These are phyloP conservation scores for Rosa rugosa DNA, from an alignment of 306 rosid species.

Conservation along the genomic window DNA sequence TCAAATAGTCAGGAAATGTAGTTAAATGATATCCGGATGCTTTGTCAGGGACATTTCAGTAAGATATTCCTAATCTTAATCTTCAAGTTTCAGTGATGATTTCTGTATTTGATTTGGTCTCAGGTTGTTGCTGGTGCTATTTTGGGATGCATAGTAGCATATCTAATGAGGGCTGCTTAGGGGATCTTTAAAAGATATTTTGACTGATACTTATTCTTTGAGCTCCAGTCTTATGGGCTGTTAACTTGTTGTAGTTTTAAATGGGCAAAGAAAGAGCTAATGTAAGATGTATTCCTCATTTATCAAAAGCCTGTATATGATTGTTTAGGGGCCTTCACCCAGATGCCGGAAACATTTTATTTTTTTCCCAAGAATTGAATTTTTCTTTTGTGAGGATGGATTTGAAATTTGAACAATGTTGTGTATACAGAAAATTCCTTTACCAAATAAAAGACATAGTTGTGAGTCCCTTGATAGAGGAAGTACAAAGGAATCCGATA, in stretches of 20 bases:
- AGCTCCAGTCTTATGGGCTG: conserved; percentile 11
- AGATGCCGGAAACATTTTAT: not conserved
- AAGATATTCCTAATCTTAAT: not conserved
- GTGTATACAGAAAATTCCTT: not conserved
- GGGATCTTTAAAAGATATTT: conserved; percentile 15
- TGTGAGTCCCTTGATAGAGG: not conserved
- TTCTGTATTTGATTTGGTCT: conserved; percentile 6
- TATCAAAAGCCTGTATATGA: conserved; percentile 25
- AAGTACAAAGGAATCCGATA: not conserved
- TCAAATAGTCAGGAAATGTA: not conserved
- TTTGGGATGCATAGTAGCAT: conserved; percentile 72
- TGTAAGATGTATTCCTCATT: conserved; percentile 10
- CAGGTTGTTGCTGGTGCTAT: conserved; percentile 87
- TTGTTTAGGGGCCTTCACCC: conserved; percentile 9
- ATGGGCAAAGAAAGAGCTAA: conserved; percentile 8
- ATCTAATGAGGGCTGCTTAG: conserved; percentile 36
- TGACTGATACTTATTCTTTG: conserved; percentile 19
- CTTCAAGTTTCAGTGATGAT: not conserved
- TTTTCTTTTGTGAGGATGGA: not conserved
- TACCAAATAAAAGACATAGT: conserved; percentile 4
- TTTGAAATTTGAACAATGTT: not conserved
- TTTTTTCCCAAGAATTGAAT: not conserved
- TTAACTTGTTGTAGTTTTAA: conserved; percentile 9
- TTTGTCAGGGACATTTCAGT: not conserved
- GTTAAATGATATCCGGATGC: not conserved